A percentile compares a stretch with the other conserved stretches of the same genome.
Conservation (phyloP, 2,329 filamentous ascomycete species). For the Pseudogymnoascus sp. region DNA sequence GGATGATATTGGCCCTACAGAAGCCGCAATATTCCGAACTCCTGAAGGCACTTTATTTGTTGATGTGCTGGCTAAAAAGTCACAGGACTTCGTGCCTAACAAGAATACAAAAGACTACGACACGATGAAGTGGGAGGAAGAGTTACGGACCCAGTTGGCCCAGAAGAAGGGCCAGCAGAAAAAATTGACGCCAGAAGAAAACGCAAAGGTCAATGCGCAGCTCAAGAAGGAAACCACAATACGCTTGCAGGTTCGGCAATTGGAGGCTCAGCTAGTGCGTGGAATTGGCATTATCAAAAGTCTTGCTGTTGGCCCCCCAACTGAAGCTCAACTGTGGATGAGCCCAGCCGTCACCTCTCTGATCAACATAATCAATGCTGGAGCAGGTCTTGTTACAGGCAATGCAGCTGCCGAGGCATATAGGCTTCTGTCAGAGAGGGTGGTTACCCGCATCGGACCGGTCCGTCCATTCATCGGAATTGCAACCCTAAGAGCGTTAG, state of each 20-base stretch:
- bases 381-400: slow-evolving; percentile 73
- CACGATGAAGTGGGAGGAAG: slow-evolving; percentile 93
- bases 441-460: slow-evolving; percentile 65
- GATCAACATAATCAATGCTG: slow-evolving; percentile 67
- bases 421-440: slow-evolving; percentile 68
- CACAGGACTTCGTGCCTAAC: slow-evolving; percentile 60
- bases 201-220: slow-evolving; percentile 83
- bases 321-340: slow-evolving; percentile 82
- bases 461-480: slow-evolving; percentile 79
- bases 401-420: slow-evolving; percentile 72
- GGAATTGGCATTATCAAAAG: slow-evolving; percentile 80
- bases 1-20: slow-evolving; percentile 68
- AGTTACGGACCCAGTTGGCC: slow-evolving; percentile 78
- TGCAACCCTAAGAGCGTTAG: slow-evolving; percentile 74
- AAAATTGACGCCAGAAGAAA: slow-evolving; percentile 85
- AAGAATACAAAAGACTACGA: slow-evolving; percentile 96
- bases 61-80: slow-evolving; percentile 82
- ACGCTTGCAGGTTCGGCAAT: slow-evolving; percentile 59
- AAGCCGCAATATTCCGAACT: slow-evolving; percentile 88
- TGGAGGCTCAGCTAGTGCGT: slow-evolving; percentile 66
- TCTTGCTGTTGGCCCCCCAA: slow-evolving; percentile 80
- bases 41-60: slow-evolving; percentile 82
- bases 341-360: slow-evolving; percentile 69
- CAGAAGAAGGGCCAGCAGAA: slow-evolving; percentile 86
- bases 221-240: slow-evolving; percentile 79